Evolutionary conservation across 306 rosid species (phyloP), one percentile per base, ranked within the genome.

Genomic region (Myrica gale): DNA sequence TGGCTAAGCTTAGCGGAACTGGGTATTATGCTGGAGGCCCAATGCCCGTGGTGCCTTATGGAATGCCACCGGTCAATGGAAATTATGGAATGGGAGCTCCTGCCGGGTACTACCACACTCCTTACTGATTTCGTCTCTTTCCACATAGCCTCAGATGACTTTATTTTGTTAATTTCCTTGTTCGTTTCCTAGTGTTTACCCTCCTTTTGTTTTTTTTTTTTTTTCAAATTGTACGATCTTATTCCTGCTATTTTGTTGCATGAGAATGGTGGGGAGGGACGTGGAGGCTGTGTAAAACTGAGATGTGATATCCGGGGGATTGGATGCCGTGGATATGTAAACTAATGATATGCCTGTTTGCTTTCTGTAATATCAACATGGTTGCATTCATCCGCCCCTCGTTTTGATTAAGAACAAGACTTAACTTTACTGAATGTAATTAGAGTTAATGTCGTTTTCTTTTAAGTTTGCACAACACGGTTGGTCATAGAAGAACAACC

Each of bases 41-140:
- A 10, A 79, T 83, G 87, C 88, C 84, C 23, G 44, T 66, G 80
- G 68, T 80, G 84, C 93, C 97, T 12, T 91, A 91, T 60, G 98
- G 98, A 62, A 90, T 91, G 90, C 97, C 97, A 50, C 97, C 97
- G 3, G 86, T 82, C 55, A 88, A 84, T 26, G 96, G 26, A 23
- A 23, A 23, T 23, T 23, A 23, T 23, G 26, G 98, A 78, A 90
- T 87, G 92, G 96, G 96, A 62, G 77, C 91, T 44, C 88, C 91
- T 1, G 55, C 88, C 52, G 95, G 97, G 86, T 92, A 95, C 82
- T 89, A 92, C 84, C 80, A 92, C 54, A 41, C 91, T 77, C 93
- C 96, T 53, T 84, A 87, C 78, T 95, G 93, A 95, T 71, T 46
- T 72, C 56, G 12, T 73, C 56, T 51, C 12, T 72, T 47, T 45